These are phyloP conservation scores for Fusarium drepaniforme DNA, from an alignment of 2,329 filamentous ascomycete genomes.

Conservation along the genomic window DNA sequence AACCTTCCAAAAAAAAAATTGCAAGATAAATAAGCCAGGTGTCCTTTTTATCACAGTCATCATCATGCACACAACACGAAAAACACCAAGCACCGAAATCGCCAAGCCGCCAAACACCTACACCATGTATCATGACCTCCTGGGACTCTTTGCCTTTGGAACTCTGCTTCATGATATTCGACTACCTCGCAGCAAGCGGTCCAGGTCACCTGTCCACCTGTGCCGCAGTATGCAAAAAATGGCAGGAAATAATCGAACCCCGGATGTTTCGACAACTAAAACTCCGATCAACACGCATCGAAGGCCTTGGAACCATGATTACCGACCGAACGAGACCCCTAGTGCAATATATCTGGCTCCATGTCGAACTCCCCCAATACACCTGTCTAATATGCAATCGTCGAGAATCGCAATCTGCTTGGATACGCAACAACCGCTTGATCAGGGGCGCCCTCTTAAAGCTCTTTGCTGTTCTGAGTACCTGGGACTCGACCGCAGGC, in stretches of 20 bases:
- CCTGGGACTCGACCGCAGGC: not conserved
- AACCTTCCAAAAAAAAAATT: not conserved
- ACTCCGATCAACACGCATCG: not conserved
- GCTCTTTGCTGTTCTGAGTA: slow-evolving; percentile 4
- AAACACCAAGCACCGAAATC: not conserved
- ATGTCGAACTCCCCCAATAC: not conserved
- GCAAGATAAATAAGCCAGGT: not conserved
- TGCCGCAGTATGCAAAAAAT: slow-evolving; percentile 2
- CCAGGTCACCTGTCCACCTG: not conserved
- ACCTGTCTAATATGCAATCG: not conserved
- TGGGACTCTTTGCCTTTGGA: not conserved
- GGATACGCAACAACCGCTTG: not conserved
- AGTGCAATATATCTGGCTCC: not conserved
- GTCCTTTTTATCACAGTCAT: not conserved
- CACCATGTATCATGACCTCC: not conserved
- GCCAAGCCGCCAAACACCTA: not conserved
- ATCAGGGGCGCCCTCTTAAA: not conserved
- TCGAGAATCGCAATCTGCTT: not conserved
- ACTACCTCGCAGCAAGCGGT: not conserved
- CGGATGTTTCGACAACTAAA: slow-evolving; percentile 3
- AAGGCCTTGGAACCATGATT: not conserved
- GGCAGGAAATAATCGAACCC: slow-evolving; percentile 3
- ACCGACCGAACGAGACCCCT: not conserved
- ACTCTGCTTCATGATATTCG: not conserved
- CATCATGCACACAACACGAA: not conserved